Percentiles rank a stretch among this genome's conserved stretches.
Evolutionary conservation across 768 basidiomycete species (phyloP).

Genomic region (Gloeopeniophorella convolvens): DNA sequence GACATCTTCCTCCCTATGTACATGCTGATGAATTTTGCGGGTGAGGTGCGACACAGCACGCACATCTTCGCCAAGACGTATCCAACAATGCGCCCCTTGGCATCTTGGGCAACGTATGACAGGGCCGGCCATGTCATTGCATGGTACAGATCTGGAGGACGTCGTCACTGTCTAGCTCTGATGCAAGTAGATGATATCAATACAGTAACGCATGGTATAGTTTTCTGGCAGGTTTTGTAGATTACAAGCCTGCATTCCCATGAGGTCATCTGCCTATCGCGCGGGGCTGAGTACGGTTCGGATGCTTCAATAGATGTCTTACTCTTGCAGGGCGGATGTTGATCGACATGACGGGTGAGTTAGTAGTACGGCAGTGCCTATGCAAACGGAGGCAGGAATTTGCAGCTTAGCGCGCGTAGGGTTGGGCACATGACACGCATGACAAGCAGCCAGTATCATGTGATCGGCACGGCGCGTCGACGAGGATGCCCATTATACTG

Average conservation of each 20-base stretch:
- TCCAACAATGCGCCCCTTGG: slow-evolving; percentile 83
- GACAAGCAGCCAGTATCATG: too few species aligned
- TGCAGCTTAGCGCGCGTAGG: too few species aligned
- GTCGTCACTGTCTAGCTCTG: neutral
- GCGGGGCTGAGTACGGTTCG: slow-evolving; percentile 18
- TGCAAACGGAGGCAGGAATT: too few species aligned
- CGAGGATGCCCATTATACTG: too few species aligned
- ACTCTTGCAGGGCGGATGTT: slow-evolving; percentile 39
- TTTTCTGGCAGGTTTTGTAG: slow-evolving; percentile 91
- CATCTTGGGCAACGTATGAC: slow-evolving; percentile 89
- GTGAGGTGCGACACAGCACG: slow-evolving; percentile 21
- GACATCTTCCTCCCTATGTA: slow-evolving; percentile 54
- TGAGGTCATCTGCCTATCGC: slow-evolving; percentile 72
- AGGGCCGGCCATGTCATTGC: slow-evolving; percentile 84
- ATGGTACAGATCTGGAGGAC: neutral
- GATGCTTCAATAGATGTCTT: slow-evolving; percentile 9
- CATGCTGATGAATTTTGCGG: neutral
- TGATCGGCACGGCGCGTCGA: too few species aligned
- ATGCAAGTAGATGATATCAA: slow-evolving; percentile 22
- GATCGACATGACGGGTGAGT: slow-evolving; percentile 30
- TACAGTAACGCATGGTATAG: slow-evolving; percentile 78
- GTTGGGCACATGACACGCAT: too few species aligned
- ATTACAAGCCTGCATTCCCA: slow-evolving; percentile 93
- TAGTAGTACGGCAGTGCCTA: neutral
- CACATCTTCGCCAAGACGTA: slow-evolving; percentile 97